Evolutionary conservation across 495 filamentous ascomycete genomes (phyloP).

Genomic region (Penicillium herquei): DNA sequence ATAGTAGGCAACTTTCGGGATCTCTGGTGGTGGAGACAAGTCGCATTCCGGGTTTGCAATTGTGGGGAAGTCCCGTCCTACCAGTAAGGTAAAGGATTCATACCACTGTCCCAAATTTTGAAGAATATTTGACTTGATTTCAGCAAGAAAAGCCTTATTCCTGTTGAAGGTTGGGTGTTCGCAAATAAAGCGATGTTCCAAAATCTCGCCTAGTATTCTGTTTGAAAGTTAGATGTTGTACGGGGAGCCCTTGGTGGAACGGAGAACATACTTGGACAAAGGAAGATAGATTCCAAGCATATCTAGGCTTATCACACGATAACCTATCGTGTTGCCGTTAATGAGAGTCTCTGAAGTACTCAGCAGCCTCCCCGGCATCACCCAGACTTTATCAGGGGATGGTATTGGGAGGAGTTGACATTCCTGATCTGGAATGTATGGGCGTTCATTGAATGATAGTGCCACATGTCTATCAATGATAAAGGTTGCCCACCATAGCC

Average conservation of each 20-base stretch:
- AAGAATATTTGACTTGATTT: slow-evolving; percentile 1
- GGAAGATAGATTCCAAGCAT: slow-evolving; percentile 1
- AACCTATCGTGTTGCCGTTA: background rate
- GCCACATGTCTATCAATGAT: slow-evolving; percentile 4
- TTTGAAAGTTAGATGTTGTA: background rate
- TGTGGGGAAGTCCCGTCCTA: background rate
- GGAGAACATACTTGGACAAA: background rate
- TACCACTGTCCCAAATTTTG: background rate
- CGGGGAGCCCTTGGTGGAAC: background rate
- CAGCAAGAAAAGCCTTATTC: background rate
- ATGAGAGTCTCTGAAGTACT: background rate
- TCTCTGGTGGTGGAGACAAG: background rate
- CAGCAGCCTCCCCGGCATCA: background rate
- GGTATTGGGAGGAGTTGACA: background rate
- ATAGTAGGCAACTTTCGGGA: background rate
- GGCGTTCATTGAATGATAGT: slow-evolving; percentile 2
- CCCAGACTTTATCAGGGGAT: background rate
- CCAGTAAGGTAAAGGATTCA: background rate
- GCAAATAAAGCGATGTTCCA: slow-evolving; percentile 2
- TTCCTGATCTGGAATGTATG: background rate
- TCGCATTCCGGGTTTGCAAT: background rate
- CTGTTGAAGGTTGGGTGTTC: slow-evolving; percentile 1
- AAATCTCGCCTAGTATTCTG: slow-evolving; percentile 1
- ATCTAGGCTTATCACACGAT: background rate
- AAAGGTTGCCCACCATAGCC: slow-evolving; percentile 1